phyloP scores from a whole-genome alignment of 805 yeast species.

The Ogataea polymorpha region DNA sequence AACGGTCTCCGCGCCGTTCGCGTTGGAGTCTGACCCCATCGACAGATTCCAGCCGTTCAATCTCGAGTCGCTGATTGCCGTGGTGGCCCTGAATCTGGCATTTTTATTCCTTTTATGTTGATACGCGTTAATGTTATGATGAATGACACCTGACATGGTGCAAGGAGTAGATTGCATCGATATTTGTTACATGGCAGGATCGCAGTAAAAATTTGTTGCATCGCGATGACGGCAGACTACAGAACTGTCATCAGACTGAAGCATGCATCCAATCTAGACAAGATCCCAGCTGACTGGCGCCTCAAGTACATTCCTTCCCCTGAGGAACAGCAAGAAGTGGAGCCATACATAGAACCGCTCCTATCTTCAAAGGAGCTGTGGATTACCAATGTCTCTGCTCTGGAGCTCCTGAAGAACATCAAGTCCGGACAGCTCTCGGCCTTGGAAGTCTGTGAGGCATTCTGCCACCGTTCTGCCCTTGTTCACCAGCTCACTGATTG shows the following conservation, averaged over 20 bases:
- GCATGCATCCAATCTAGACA: constrained; percentile 16
- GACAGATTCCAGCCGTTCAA: constrained; percentile 16
- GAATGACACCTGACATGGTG: background rate
- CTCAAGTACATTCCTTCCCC: constrained; percentile 26
- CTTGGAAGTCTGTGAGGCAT: constrained; percentile 37
- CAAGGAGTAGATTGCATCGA: background rate
- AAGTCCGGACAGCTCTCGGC: constrained; percentile 33
- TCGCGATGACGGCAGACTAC: constrained; percentile 14
- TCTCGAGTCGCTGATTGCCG: constrained; percentile 7
- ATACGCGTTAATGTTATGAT: constrained; percentile 2
- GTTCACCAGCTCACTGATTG: constrained; percentile 43
- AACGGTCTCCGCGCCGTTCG: background rate
- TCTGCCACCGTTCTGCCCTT: constrained; percentile 41
- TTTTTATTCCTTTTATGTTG: constrained; percentile 11
- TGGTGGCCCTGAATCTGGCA: constrained; percentile 5
- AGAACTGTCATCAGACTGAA: constrained; percentile 21
- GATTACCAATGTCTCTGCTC: constrained; percentile 23
- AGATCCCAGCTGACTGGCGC: constrained; percentile 34
- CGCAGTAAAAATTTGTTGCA: background rate
- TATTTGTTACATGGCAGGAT: background rate
- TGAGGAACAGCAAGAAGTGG: constrained; percentile 28
- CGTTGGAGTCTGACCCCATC: constrained; percentile 11
- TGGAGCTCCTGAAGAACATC: constrained; percentile 26
- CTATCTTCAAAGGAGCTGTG: constrained; percentile 23
- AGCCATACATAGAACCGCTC: constrained; percentile 19